A percentile compares a stretch with the other conserved stretches of the same genome.
Evolutionary conservation across 306 rosid species (phyloP).

Genomic region (Citrullus amarus): DNA sequence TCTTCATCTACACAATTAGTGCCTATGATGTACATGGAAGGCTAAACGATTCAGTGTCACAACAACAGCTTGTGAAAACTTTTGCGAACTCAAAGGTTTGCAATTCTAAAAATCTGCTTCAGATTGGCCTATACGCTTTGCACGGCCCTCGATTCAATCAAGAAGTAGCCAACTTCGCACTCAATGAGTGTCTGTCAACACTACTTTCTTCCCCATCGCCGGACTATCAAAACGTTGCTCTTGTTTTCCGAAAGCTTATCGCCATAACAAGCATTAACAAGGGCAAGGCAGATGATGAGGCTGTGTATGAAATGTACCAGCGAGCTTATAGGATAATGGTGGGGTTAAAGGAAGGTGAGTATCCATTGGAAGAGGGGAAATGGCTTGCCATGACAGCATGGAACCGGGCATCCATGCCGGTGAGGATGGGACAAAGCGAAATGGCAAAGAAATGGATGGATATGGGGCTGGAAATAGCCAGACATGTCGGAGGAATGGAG

Average conservation of each 20-base stretch:
- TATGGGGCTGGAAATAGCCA: slow-evolving; percentile 64
- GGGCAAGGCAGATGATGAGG: slow-evolving; percentile 74
- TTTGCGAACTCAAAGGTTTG: slow-evolving; percentile 60
- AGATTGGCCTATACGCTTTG: slow-evolving; percentile 60
- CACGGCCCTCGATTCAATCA: slow-evolving; percentile 57
- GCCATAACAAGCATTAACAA: slow-evolving; percentile 49
- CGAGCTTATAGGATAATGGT: slow-evolving; percentile 74
- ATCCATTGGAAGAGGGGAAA: slow-evolving; percentile 78
- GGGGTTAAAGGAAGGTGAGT: slow-evolving; percentile 77
- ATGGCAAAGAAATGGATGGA: slow-evolving; percentile 76
- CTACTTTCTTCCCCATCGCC: slow-evolving; percentile 61
- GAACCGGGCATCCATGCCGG: slow-evolving; percentile 78
- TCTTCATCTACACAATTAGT: slow-evolving; percentile 56
- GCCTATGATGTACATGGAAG: slow-evolving; percentile 73
- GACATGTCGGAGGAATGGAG: slow-evolving; percentile 74
- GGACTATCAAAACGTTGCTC: slow-evolving; percentile 60
- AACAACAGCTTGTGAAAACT: slow-evolving; percentile 38
- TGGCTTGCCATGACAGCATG: slow-evolving; percentile 96
- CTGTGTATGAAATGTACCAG: slow-evolving; percentile 55
- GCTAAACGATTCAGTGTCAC: slow-evolving; percentile 51
- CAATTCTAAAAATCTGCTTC: slow-evolving; percentile 61
- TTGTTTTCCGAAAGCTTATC: slow-evolving; percentile 65
- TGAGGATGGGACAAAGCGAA: slow-evolving; percentile 70
- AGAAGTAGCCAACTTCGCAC: slow-evolving; percentile 64
- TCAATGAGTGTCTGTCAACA: slow-evolving; percentile 67